Evolutionary conservation across 2,329 filamentous ascomycete genomes (phyloP), one percentile per base, ranked within the genome.

Genomic region (Cladorrhinum sp.): DNA sequence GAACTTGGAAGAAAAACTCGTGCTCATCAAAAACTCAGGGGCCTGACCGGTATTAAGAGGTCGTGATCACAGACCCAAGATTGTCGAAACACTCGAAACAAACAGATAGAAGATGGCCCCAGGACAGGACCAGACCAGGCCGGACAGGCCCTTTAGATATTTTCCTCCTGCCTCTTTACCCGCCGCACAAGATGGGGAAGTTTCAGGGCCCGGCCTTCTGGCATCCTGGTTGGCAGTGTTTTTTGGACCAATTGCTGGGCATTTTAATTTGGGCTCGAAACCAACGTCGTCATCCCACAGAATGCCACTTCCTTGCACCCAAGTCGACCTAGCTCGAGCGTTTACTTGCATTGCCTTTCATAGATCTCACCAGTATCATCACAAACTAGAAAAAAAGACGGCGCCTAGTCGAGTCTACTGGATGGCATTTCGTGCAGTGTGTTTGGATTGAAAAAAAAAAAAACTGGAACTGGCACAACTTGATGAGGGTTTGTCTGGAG

Each of bases 251-350:
- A 66, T 68, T 64, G 66, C 58, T 62, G 58, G 61, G 57, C 55
- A 60, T 55, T 60, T 56, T 65, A 60, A 61, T 65, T 67, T 65
- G 64, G 65, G 59, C 64, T 65, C 63, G 64, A 69, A 67, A 68
- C 66, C 66, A 69, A 68, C 66, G 58, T 67, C 66, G 62, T 69
- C 65, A 67, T 67, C 65, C 67, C 58, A 65, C 65, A 66, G 63
- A 41, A 41, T 41, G 36, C 36, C 36, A 36, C 59, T 53, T 61
- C 56, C 55, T 32, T 55, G 54, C 57, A 50, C 57, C 52, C 24
- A 59, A 52, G 50, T 50, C 29, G 38, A 51, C 54, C 54, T 54
- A 58, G 59, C 27, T 49, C 36, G 50, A 24, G 23, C 25, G 12
- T 29, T 32, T n/a, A 24, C 20, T 27, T 27, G 20, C 23, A 13